Evolutionary conservation across 164 flowering plant genomes (phyloP).

Genomic region (Berberis thunbergii): DNA sequence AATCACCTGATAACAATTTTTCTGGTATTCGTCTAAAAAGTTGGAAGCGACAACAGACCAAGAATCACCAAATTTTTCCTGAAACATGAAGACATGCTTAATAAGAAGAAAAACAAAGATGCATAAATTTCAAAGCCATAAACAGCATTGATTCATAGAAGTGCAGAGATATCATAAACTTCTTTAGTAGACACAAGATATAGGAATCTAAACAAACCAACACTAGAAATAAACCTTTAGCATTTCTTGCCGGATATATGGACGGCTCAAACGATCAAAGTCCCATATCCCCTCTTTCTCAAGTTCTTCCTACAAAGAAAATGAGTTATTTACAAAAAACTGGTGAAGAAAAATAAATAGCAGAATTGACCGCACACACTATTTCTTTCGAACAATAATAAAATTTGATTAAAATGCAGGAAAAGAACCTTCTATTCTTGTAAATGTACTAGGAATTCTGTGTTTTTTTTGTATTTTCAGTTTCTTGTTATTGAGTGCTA

Average conservation of each 20-base stretch:
- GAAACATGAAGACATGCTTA: conserved; percentile 13
- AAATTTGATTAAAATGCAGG: background rate
- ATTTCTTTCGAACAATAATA: background rate
- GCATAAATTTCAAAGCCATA: no score
- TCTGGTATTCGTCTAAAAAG: conserved; percentile 67
- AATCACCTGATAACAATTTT: conserved; percentile 69
- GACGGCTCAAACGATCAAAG: conserved; percentile 68
- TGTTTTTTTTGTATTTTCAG: no score
- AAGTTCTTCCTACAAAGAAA: conserved; percentile 70
- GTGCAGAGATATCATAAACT: no score
- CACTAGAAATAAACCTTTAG: conserved; percentile 43
- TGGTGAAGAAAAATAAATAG: background rate
- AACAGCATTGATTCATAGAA: no score
- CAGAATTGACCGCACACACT: background rate
- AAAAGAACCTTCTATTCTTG: no score
- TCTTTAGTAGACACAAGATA: no score
- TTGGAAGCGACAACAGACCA: conserved; percentile 71
- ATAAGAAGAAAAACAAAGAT: no score
- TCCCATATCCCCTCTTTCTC: conserved; percentile 94
- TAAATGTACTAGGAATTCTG: no score
- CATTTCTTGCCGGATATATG: conserved; percentile 55
- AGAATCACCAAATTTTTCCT: conserved; percentile 81
- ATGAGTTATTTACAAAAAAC: background rate
- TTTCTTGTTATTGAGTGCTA: no score
- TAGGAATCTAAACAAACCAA: background rate